Percentiles rank a stretch among this genome's conserved stretches.
Evolutionary conservation across 129 eudicot genomes (phyloP).

Genomic region (Chrysanthemum makinoi): DNA sequence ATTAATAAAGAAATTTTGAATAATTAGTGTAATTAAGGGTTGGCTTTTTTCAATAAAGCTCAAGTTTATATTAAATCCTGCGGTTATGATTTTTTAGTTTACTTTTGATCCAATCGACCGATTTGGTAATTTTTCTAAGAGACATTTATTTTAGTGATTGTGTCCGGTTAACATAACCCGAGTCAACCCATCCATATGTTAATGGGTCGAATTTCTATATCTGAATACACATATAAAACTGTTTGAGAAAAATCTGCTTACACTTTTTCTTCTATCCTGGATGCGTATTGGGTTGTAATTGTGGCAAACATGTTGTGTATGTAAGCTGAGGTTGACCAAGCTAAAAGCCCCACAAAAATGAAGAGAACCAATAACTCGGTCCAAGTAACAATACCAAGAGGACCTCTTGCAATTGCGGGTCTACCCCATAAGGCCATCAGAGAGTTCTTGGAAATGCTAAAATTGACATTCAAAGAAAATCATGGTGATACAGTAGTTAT

Average conservation of each 20-base stretch:
- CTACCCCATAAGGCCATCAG: conserved; percentile 28
- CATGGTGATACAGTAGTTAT: background rate
- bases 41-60: no score
- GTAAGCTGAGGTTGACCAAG: conserved; percentile 54
- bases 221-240: background rate
- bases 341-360: conserved; percentile 42
- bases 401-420: conserved; percentile 47
- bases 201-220: background rate
- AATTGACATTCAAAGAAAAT: conserved; percentile 6
- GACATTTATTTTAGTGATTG: no score
- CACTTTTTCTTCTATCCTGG: conserved; percentile 38
- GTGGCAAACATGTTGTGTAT: conserved; percentile 45
- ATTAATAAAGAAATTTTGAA: no score
- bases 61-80: no score
- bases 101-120: no score
- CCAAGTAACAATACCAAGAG: conserved; percentile 53
- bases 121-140: no score
- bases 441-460: conserved; percentile 22
- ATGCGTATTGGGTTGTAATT: conserved; percentile 42
- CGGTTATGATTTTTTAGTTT: no score
- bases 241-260: conserved; percentile 22
- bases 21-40: no score
- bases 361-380: conserved; percentile 38
- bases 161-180: no score
- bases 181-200: background rate